phyloP scores from a whole-genome alignment of 345 rosid species.

The Noccaea bulbosa region DNA sequence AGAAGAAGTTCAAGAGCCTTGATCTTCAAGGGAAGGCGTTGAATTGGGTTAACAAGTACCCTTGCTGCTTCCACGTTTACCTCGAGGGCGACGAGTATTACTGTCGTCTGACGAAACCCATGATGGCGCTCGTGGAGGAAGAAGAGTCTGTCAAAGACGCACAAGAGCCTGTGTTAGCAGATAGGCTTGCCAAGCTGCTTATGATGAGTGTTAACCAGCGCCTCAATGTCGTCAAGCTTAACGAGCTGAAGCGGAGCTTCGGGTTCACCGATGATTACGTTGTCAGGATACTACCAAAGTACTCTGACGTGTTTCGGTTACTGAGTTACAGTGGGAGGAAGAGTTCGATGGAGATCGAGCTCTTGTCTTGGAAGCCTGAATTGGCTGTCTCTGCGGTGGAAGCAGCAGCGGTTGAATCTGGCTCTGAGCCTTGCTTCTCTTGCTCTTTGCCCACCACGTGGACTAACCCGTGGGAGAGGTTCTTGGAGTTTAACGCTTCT shows the following conservation, averaged over 20 bases:
- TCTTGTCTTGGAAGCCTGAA: slow-evolving; percentile 70
- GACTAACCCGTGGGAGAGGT: slow-evolving; percentile 77
- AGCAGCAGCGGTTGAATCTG: slow-evolving; percentile 55
- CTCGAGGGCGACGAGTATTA: slow-evolving; percentile 64
- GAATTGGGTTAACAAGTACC: slow-evolving; percentile 93
- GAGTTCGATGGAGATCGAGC: slow-evolving; percentile 94
- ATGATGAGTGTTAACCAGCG: slow-evolving; percentile 83
- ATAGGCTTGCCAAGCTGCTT: slow-evolving; percentile 71
- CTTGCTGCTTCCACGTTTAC: slow-evolving; percentile 81
- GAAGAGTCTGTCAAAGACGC: slow-evolving; percentile 69
- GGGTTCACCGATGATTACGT: slow-evolving; percentile 89
- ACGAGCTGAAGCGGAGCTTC: slow-evolving; percentile 69
- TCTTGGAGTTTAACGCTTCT: slow-evolving; percentile 67
- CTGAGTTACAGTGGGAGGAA: slow-evolving; percentile 75
- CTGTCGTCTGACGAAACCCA: slow-evolving; percentile 67
- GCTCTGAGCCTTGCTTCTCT: slow-evolving; percentile 60
- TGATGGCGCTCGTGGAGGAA: slow-evolving; percentile 80
- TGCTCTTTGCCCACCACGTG: slow-evolving; percentile 77
- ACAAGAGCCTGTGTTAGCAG: slow-evolving; percentile 63
- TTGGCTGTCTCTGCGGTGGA: slow-evolving; percentile 77
- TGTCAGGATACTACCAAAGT: slow-evolving; percentile 69
- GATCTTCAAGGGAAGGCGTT: slow-evolving; percentile 95
- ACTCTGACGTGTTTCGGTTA: slow-evolving; percentile 62
- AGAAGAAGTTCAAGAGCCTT: slow-evolving; percentile 90
- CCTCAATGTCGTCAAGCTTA: slow-evolving; percentile 73